Evolutionary conservation across 78 protist genomes (phyloP), one percentile per base, ranked within the genome.

Genomic region (Guillardia theta): DNA sequence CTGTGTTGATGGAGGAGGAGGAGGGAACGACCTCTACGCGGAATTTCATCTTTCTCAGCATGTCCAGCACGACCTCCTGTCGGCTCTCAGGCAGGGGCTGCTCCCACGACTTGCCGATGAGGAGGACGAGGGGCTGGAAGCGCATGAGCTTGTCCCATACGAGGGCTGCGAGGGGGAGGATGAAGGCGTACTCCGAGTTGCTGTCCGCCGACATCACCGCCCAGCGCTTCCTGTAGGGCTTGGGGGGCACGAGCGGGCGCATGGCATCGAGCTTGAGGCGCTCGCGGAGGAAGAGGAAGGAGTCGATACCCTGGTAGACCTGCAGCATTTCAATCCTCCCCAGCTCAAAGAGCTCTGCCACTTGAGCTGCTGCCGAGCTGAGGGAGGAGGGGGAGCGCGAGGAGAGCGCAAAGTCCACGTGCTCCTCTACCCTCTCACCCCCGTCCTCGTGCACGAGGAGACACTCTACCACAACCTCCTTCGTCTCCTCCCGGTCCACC

Each of bases 101-200:
- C n/a, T n/a, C n/a, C n/a, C n/a, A n/a, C n/a, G 18, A 53, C 12
- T 12, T 12, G 62, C 62, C 18, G 62, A 53, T 53, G 30, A 24
- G 19, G 50, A 39, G 19, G 5, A 80, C 88, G 88, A 80, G 50
- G 19, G 18, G 19, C 64, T 43, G 93, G 24, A 24, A 48, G 62
- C 62, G 41, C 44, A 48, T 39, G 19, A 88, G 76, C 33, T 33
- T n/a, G 18, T 22, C 15, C 93, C 93, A 88, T 0, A 48, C 22
- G 43, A 41, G 54, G 46, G 93, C 93, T 1, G 48, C 93, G 93
- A 88, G 21, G 6, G 93, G 93, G 10, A 88, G 8, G 93, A 48
- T 48, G 64, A 88, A 88, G 62, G 93, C 93, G 39, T 88, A 88
- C n/a, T 78, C 88, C 90, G 90, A 2, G 48, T 78, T 78, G 90